Conservation (phyloP, 2,329 filamentous ascomycete genomes). For the Colletotrichum camelliae region DNA sequence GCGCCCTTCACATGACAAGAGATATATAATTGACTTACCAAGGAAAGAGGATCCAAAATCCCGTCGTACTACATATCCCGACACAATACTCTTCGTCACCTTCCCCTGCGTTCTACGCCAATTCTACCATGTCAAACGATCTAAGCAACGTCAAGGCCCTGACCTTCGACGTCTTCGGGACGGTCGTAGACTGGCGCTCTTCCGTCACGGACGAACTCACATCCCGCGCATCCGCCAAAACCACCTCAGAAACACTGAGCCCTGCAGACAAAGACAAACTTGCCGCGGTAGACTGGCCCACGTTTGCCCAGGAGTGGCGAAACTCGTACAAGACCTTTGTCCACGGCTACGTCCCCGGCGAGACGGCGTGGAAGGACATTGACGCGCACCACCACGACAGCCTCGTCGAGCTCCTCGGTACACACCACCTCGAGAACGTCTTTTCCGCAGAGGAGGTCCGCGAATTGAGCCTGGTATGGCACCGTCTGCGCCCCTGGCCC, state of each 20-base stretch:
- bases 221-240: slow-evolving; percentile 52
- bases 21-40: background rate
- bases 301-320: slow-evolving; percentile 75
- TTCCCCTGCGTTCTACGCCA: background rate
- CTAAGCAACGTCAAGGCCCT: slow-evolving; percentile 56
- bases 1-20: background rate
- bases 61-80: background rate
- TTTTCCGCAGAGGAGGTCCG: slow-evolving; percentile 71
- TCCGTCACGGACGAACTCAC: slow-evolving; percentile 67
- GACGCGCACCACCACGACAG: slow-evolving; percentile 74
- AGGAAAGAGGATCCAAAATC: background rate
- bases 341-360: slow-evolving; percentile 49
- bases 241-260: slow-evolving; percentile 43
- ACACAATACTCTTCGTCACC: background rate
- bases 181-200: slow-evolving; percentile 79
- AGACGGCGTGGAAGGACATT: slow-evolving; percentile 67
- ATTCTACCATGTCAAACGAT: background rate
- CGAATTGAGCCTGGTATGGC: slow-evolving; percentile 73
- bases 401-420: slow-evolving; percentile 61
- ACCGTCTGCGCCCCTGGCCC: slow-evolving; percentile 72
- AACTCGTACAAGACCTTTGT: slow-evolving; percentile 68
- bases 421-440: slow-evolving; percentile 61
- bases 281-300: slow-evolving; percentile 62
- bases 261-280: slow-evolving; percentile 51
- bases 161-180: slow-evolving; percentile 81